phyloP scores from a whole-genome alignment of 2,329 filamentous ascomycete genomes.

The Lachnellula hyalina region DNA sequence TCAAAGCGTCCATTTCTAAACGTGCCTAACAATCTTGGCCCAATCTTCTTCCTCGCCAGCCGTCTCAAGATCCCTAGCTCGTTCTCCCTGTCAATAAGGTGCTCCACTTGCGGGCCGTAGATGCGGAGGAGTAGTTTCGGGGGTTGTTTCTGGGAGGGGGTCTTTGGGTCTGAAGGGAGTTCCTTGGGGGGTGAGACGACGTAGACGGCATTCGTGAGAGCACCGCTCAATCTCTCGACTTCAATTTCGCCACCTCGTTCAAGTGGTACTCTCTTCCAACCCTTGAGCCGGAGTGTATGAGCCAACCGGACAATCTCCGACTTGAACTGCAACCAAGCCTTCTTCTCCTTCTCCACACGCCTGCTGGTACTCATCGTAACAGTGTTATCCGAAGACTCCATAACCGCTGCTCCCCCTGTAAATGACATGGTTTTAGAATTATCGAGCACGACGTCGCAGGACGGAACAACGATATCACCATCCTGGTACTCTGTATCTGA shows the following conservation, averaged over 20 bases:
- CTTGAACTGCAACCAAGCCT: constrained; percentile 84
- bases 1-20: constrained; percentile 96
- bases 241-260: constrained; percentile 63
- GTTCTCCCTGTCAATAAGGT: constrained; percentile 88
- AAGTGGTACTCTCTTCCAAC: constrained; percentile 79
- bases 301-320: constrained; percentile 83
- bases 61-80: constrained; percentile 83
- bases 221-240: constrained; percentile 78
- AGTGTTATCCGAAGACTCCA: constrained; percentile 34
- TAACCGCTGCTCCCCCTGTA: constrained; percentile 45
- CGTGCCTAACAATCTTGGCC: constrained; percentile 82
- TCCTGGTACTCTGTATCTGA: constrained; percentile 85
- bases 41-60: constrained; percentile 86
- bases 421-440: constrained; percentile 87
- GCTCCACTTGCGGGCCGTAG: constrained; percentile 91
- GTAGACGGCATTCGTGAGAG: constrained; percentile 94
- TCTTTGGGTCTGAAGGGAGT: constrained; percentile 41
- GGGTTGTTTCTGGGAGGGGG: constrained; percentile 23
- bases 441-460: constrained; percentile 78
- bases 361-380: constrained; percentile 37
- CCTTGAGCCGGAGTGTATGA: constrained; percentile 84
- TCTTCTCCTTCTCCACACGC: constrained; percentile 59
- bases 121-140: constrained; percentile 80
- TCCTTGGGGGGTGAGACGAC: constrained; percentile 78
- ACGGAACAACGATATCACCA: constrained; percentile 75